phyloP scores from a whole-genome alignment of 75 land plant genomes.

The Ceratopteris richardii region DNA sequence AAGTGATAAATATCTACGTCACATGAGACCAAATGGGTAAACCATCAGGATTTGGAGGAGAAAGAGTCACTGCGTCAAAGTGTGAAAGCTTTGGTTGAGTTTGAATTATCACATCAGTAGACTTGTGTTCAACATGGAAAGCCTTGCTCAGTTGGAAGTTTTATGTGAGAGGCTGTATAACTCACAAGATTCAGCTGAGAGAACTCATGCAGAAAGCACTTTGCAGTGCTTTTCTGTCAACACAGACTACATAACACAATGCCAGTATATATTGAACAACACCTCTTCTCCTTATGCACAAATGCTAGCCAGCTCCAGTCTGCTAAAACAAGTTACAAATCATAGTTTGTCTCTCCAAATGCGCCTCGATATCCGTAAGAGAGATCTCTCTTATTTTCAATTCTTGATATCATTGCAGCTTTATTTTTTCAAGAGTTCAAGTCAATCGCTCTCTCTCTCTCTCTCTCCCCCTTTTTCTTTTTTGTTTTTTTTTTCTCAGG shows the following conservation, averaged over 20 bases:
- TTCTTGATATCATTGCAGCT: not conserved
- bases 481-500: slow-evolving; percentile 33
- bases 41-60: too few relatives aligned
- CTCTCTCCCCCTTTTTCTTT: not conserved
- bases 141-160: slow-evolving; percentile 82
- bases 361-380: slow-evolving; percentile 83
- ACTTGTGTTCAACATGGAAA: slow-evolving; percentile 47
- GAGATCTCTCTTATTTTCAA: slow-evolving; percentile 2
- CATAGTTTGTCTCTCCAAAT: slow-evolving; percentile 74
- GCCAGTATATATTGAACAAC: slow-evolving; percentile 83
- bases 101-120: too few relatives aligned
- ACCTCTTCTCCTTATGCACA: slow-evolving; percentile 82
- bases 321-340: slow-evolving; percentile 91
- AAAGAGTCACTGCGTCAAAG: too few relatives aligned
- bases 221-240: slow-evolving; percentile 83
- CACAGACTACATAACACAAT: slow-evolving; percentile 84
- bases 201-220: slow-evolving; percentile 84
- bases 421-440: too few relatives aligned
- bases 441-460: too few relatives aligned
- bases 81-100: too few relatives aligned
- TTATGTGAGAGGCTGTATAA: slow-evolving; percentile 90
- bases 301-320: slow-evolving; percentile 88
- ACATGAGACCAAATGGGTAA: too few relatives aligned
- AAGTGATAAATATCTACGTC: too few relatives aligned
- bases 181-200: slow-evolving; percentile 79